phyloP scores from a whole-genome alignment of 306 rosid genomes.

The Mimosa bimucronata region DNA sequence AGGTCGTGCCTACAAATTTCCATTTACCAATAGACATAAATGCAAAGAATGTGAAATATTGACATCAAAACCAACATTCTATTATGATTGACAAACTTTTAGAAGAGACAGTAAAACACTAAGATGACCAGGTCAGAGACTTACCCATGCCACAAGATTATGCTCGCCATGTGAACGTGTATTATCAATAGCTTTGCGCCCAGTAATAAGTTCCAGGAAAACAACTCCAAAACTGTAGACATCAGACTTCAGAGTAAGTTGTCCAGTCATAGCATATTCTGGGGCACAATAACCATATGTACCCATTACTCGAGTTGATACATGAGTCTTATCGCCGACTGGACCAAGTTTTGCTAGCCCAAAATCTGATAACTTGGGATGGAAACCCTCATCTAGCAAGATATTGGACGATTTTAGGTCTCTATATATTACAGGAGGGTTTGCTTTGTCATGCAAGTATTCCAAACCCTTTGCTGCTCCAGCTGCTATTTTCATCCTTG shows the following conservation, averaged over 20 bases:
- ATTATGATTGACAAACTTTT: not conserved
- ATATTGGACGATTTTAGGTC: slow-evolving; percentile 84
- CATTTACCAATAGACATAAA: not conserved
- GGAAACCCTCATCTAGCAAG: slow-evolving; percentile 74
- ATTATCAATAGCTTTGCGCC: slow-evolving; percentile 77
- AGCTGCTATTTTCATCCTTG: slow-evolving; percentile 84
- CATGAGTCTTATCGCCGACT: slow-evolving; percentile 77
- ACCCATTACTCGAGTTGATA: slow-evolving; percentile 78
- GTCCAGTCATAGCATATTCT: slow-evolving; percentile 82
- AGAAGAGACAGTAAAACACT: not conserved
- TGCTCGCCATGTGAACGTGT: slow-evolving; percentile 63
- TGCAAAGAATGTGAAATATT: not conserved
- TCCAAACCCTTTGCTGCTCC: slow-evolving; percentile 91
- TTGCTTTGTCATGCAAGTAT: slow-evolving; percentile 73
- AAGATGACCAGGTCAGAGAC: slow-evolving; percentile 18
- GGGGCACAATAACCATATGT: slow-evolving; percentile 93
- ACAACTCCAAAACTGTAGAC: slow-evolving; percentile 89
- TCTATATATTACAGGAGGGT: slow-evolving; percentile 77
- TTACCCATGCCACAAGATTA: slow-evolving; percentile 87
- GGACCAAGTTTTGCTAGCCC: slow-evolving; percentile 89
- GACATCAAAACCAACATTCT: slow-evolving; percentile 20
- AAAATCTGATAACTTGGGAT: slow-evolving; percentile 81
- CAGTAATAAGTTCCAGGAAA: slow-evolving; percentile 80
- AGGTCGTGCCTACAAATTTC: slow-evolving; percentile 62
- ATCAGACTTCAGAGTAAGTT: slow-evolving; percentile 77